Evolutionary conservation across 2,329 filamentous ascomycete species (phyloP).

Genomic region (Phialophora expanda): DNA sequence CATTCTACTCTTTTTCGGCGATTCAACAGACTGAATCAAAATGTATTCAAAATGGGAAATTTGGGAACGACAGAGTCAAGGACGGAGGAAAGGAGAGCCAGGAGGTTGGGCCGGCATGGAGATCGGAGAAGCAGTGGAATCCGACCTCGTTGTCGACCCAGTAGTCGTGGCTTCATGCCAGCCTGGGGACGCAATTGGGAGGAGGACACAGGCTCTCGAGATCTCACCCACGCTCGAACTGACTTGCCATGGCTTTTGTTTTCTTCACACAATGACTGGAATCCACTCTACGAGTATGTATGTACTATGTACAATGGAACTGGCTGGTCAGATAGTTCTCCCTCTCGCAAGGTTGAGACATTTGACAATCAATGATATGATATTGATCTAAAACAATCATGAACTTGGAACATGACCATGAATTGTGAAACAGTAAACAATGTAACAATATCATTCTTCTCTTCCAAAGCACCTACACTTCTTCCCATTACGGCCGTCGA

Average conservation of each 20-base stretch:
- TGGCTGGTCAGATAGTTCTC: conserved; percentile 1
- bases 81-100: not conserved
- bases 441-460: not conserved
- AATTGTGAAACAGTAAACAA: not conserved
- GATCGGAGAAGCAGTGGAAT: conserved; percentile 5
- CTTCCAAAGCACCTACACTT: not conserved
- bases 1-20: conserved; percentile 1
- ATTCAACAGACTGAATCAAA: conserved; percentile 13
- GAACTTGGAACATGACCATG: not conserved
- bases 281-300: not conserved
- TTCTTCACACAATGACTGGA: conserved; percentile 11
- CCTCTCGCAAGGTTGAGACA: conserved; percentile 7
- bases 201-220: not conserved
- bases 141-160: conserved; percentile 23
- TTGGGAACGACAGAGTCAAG: not conserved
- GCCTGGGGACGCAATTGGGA: conserved; percentile 29
- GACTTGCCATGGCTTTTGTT: not conserved
- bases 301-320: conserved; percentile 3
- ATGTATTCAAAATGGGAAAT: conserved; percentile 17
- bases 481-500: no score
- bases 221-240: conserved; percentile 1
- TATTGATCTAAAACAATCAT: conserved; percentile 3
- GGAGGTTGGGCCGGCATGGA: not conserved
- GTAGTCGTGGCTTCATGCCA: conserved; percentile 37
- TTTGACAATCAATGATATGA: conserved; percentile 3